Conservation (phyloP, 179 eudicot species). For the Gypsophila paniculata region DNA sequence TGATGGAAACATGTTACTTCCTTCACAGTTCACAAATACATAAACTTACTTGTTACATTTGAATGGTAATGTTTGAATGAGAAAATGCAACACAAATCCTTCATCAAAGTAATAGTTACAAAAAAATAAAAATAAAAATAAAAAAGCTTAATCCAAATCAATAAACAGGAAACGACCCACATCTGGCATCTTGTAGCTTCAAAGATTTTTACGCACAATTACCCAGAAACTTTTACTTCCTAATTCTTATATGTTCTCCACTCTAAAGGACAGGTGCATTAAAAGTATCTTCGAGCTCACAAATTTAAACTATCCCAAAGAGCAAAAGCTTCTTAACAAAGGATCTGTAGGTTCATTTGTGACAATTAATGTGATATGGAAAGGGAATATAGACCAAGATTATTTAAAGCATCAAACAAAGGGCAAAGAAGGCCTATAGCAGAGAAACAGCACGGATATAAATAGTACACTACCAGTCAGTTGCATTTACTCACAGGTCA, state of each 20-base stretch:
- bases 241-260: not conserved
- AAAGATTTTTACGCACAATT: not conserved
- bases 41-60: slow-evolving; percentile 1
- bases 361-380: not conserved
- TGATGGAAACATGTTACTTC: slow-evolving; percentile 7
- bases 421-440: not conserved
- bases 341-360: not conserved
- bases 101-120: not conserved
- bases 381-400: slow-evolving; percentile 2
- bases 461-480: not conserved
- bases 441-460: not conserved
- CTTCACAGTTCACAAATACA: not conserved
- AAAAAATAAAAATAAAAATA: not conserved
- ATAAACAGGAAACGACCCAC: not conserved
- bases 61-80: not conserved
- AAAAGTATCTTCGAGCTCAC: not conserved
- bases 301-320: not conserved
- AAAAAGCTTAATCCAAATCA: not conserved
- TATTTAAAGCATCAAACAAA: not conserved
- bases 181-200: not conserved
- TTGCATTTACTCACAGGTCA: not conserved
- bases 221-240: not conserved
- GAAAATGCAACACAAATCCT: not conserved
- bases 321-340: not conserved
- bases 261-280: slow-evolving; percentile 1